Conservation (phyloP, 108 stramenopile species). For the Parietichytrium sp. region DNA sequence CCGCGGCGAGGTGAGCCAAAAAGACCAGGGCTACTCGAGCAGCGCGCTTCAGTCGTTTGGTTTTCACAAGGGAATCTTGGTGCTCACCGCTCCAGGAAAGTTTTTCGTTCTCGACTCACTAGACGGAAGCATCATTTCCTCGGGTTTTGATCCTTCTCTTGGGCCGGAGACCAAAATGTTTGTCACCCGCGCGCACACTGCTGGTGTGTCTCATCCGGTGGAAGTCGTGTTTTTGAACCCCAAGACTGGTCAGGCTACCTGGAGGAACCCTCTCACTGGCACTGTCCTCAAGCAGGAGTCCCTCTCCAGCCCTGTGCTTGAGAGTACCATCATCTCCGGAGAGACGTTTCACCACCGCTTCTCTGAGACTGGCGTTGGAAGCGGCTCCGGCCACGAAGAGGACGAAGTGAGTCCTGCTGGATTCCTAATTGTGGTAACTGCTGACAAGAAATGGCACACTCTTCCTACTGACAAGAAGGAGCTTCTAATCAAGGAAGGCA, state of each 20-base stretch:
- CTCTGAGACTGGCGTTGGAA: too few species aligned
- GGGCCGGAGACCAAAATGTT: background rate
- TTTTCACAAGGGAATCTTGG: background rate
- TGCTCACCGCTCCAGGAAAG: constrained; percentile 14
- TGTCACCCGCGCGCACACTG: constrained; percentile 4
- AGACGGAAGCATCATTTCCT: background rate
- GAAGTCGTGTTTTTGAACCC: background rate
- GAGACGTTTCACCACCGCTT: background rate
- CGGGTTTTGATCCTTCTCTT: too few species aligned
- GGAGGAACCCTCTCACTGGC: background rate
- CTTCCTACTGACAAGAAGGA: background rate
- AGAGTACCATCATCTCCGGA: background rate
- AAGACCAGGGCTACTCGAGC: background rate
- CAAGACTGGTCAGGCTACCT: background rate
- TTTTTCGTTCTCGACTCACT: constrained; percentile 27
- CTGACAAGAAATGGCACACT: background rate
- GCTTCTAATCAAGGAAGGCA: too few species aligned
- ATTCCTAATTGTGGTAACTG: background rate
- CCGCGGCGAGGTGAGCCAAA: background rate
- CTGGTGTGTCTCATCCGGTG: background rate
- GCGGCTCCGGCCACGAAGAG: background rate
- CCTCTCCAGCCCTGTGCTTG: background rate
- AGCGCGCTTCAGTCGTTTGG: constrained; percentile 8
- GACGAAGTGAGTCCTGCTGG: constrained; percentile 20
- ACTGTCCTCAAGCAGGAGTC: background rate